A percentile compares a stretch with the other conserved stretches of the same genome.
Conservation (phyloP, 306 rosid genomes). For the Gastrolobium bilobum region DNA sequence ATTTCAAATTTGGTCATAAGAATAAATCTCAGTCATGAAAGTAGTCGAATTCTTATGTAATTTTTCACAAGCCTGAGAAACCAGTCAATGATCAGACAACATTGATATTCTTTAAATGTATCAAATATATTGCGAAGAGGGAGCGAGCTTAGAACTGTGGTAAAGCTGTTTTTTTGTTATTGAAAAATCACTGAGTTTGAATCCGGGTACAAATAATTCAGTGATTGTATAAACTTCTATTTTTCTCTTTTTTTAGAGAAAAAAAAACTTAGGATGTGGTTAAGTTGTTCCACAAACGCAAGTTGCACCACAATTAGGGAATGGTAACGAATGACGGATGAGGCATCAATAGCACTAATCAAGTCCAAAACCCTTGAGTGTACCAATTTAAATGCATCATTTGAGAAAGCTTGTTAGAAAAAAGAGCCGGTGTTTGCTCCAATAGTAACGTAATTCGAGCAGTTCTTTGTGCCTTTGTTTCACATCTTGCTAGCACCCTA, state of each 20-base stretch:
- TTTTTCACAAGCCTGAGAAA: background rate
- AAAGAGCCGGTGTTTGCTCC: background rate
- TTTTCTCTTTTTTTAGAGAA: background rate
- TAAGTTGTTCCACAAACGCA: conserved; percentile 6
- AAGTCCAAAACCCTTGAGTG: background rate
- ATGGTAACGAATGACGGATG: background rate
- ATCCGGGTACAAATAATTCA: background rate
- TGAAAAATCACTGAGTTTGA: no score
- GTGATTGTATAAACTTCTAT: background rate
- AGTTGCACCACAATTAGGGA: background rate
- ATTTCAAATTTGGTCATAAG: background rate
- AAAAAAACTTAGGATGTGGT: background rate
- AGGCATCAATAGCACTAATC: background rate
- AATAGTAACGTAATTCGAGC: background rate
- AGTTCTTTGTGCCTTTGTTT: background rate
- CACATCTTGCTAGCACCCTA: background rate
- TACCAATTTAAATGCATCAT: background rate
- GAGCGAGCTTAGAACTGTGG: no score
- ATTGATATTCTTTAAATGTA: no score
- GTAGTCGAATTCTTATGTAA: background rate
- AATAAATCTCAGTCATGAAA: background rate
- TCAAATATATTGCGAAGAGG: no score
- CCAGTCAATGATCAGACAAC: no score
- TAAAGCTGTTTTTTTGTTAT: no score
- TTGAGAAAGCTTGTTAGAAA: background rate